Conservation (phyloP, 2,329 filamentous ascomycete species). For the Curvularia hawaiiensis region DNA sequence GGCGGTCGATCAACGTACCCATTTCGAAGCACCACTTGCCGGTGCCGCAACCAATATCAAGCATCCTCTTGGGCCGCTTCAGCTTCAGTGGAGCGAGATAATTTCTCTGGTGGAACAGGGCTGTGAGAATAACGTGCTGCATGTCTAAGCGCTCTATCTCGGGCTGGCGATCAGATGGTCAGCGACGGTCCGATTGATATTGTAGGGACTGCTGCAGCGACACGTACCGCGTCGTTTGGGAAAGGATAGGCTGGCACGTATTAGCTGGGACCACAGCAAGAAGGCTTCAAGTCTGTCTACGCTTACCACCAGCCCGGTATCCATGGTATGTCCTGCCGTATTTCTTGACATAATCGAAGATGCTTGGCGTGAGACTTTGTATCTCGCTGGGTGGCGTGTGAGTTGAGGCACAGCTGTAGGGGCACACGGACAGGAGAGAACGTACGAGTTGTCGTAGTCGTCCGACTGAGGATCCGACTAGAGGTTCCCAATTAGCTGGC, state of each 20-base stretch:
- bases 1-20: slow-evolving; percentile 36
- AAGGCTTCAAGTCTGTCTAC: not conserved
- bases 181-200: slow-evolving; percentile 14
- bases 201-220: slow-evolving; percentile 4
- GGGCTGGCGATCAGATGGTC: slow-evolving; percentile 28
- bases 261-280: slow-evolving; percentile 26
- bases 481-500: slow-evolving; percentile 20
- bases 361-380: slow-evolving; percentile 47
- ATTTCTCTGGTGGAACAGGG: slow-evolving; percentile 41
- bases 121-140: slow-evolving; percentile 48
- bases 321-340: slow-evolving; percentile 50
- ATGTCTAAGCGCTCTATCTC: slow-evolving; percentile 48
- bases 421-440: slow-evolving; percentile 6
- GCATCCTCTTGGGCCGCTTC: slow-evolving; percentile 40
- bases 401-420: slow-evolving; percentile 17
- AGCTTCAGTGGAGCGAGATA: slow-evolving; percentile 46
- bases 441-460: slow-evolving; percentile 41
- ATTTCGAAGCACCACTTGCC: slow-evolving; percentile 51
- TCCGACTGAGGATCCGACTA: slow-evolving; percentile 38
- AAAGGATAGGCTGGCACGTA: slow-evolving; percentile 45
- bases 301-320: slow-evolving; percentile 48
- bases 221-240: slow-evolving; percentile 46
- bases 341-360: slow-evolving; percentile 47
- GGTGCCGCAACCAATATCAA: slow-evolving; percentile 52
- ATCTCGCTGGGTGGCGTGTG: slow-evolving; percentile 39